These are phyloP conservation scores for Chaetomium sp. DNA, from an alignment of 2,329 filamentous ascomycete genomes.

Conservation along the genomic window DNA sequence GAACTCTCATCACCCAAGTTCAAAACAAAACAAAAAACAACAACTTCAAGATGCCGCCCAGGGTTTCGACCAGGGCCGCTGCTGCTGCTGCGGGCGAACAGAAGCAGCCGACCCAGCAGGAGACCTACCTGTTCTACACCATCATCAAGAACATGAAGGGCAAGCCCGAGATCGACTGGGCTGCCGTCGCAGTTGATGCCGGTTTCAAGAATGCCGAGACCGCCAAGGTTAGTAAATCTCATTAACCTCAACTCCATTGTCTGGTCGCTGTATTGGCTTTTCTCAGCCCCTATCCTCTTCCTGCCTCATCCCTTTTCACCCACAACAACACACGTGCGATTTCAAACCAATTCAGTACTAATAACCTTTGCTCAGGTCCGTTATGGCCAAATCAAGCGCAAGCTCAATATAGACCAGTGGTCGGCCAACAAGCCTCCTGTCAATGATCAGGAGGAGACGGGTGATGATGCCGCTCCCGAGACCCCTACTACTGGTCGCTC, in stretches of 20 bases:
- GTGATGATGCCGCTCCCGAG: background rate
- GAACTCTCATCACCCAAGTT: too few relatives aligned
- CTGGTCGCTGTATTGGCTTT: background rate
- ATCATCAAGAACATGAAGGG: constrained; percentile 49
- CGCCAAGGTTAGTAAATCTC: constrained; percentile 45
- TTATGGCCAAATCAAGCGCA: constrained; percentile 54
- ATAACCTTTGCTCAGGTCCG: constrained; percentile 43
- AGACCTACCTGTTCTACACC: constrained; percentile 42
- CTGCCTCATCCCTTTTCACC: background rate
- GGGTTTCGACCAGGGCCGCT: constrained; percentile 8
- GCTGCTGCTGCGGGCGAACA: constrained; percentile 8
- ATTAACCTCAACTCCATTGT: background rate
- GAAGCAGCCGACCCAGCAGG: constrained; percentile 44
- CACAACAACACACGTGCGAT: background rate
- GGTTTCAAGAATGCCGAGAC: constrained; percentile 50
- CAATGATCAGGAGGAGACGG: constrained; percentile 11
- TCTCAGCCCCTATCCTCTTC: background rate
- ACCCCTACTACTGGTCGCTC: constrained; percentile 6
- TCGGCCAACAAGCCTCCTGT: constrained; percentile 26
- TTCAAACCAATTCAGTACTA: background rate
- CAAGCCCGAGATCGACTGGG: constrained; percentile 53
- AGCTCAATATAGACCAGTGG: constrained; percentile 48
- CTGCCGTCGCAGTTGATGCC: constrained; percentile 45
- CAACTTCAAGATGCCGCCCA: constrained; percentile 17
- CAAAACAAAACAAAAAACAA: background rate